These are phyloP conservation scores for Hydnomerulius pinastri DNA, from an alignment of 768 basidiomycete species.

Conservation along the genomic window DNA sequence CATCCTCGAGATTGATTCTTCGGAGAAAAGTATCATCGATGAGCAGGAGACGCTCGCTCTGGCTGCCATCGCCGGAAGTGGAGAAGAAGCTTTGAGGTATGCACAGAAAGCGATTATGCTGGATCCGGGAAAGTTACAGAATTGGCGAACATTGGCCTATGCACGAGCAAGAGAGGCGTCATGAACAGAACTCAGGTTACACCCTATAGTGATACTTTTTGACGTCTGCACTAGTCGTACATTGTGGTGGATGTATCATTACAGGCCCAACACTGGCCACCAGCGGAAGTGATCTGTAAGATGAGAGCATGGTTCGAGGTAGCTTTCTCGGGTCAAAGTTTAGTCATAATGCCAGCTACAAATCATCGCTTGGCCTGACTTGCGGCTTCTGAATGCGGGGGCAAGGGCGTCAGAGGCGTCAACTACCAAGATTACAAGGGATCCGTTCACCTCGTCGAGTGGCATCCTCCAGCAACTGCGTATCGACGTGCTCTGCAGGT, in stretches of 20 bases:
- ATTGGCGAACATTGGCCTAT: constrained; percentile 65
- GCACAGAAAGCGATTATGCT: constrained; percentile 70
- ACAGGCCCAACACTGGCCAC: background rate
- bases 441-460: constrained; percentile 79
- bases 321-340: background rate
- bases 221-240: background rate
- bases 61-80: constrained; percentile 46
- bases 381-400: constrained; percentile 37
- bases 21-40: constrained; percentile 36
- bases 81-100: constrained; percentile 37
- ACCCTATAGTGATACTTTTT: background rate
- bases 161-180: constrained; percentile 37
- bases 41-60: constrained; percentile 48
- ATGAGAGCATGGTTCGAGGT: background rate
- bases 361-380: constrained; percentile 42
- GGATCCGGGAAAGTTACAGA: constrained; percentile 42
- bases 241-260: background rate
- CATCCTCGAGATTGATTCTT: constrained; percentile 38
- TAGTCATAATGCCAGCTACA: background rate
- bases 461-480: constrained; percentile 93
- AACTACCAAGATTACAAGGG: background rate
- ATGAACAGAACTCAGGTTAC: constrained; percentile 18
- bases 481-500: constrained; percentile 91
- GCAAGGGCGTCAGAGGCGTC: constrained; percentile 4
- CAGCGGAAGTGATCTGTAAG: background rate